phyloP scores from a whole-genome alignment of 139 green algal genomes.

The Nannochloris sp. region DNA sequence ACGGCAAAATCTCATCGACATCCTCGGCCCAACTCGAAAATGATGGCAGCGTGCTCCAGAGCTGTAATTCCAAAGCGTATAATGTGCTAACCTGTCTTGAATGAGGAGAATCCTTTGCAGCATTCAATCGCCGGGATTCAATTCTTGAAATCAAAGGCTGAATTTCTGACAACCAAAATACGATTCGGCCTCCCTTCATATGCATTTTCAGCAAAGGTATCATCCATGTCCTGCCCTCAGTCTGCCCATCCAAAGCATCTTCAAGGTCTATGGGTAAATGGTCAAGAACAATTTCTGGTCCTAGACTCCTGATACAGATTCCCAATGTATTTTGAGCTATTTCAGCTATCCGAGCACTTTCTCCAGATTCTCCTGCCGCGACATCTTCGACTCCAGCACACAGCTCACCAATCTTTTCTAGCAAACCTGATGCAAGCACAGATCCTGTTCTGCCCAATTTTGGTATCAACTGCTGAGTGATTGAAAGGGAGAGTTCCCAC shows the following conservation, averaged over 20 bases:
- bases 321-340: conserved; percentile 57
- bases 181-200: conserved; percentile 36
- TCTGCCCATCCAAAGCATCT: conserved; percentile 33
- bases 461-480: conserved; percentile 39
- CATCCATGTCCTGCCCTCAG: conserved; percentile 75
- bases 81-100: conserved; percentile 44
- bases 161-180: conserved; percentile 55
- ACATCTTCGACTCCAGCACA: conserved; percentile 46
- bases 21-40: conserved; percentile 74
- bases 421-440: conserved; percentile 19
- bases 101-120: conserved; percentile 1
- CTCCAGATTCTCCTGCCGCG: conserved; percentile 18
- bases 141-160: conserved; percentile 60
- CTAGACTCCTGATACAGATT: conserved; percentile 53
- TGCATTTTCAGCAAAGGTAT: conserved; percentile 75
- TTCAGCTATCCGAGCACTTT: conserved; percentile 7
- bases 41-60: conserved; percentile 76
- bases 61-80: conserved; percentile 41
- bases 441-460: conserved; percentile 30
- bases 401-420: conserved; percentile 45
- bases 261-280: conserved; percentile 60
- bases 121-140: conserved; percentile 16
- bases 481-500: conserved; percentile 62
- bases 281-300: conserved; percentile 54
- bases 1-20: conserved; percentile 23